phyloP scores from a whole-genome alignment of 2,329 filamentous ascomycete species.

The Falciphora oryzae region DNA sequence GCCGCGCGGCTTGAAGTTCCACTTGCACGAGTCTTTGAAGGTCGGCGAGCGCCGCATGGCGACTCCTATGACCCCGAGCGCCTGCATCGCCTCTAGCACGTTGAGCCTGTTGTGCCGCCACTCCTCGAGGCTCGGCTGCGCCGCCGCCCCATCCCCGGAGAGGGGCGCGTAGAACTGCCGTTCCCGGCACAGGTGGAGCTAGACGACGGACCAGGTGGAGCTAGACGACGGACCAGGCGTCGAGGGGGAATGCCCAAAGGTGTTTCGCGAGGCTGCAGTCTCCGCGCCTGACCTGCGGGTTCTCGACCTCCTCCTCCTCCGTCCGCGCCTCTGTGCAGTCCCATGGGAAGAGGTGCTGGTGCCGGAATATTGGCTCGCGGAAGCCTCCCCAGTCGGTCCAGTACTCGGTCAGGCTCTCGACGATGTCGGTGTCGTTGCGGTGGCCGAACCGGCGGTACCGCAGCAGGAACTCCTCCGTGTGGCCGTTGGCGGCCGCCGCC shows the following conservation, averaged over 20 bases:
- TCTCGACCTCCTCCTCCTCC: neutral
- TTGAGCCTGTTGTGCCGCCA: neutral
- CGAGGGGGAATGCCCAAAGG: conserved; percentile 38
- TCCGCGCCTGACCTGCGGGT: conserved; percentile 31
- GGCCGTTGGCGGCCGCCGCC: conserved; percentile 20
- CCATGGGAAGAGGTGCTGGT: conserved; percentile 39
- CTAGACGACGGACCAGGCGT: conserved; percentile 38
- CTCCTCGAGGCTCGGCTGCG: conserved; percentile 12
- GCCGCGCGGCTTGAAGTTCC: neutral
- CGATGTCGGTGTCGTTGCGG: conserved; percentile 35
- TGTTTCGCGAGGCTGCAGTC: conserved; percentile 38
- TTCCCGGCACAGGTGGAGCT: conserved; percentile 32
- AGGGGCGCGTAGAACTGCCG: conserved; percentile 27
- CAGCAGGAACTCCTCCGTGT: conserved; percentile 37
- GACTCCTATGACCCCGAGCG: neutral
- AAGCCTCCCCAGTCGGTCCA: conserved; percentile 41
- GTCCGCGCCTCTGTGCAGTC: conserved; percentile 39
- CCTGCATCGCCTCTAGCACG: neutral
- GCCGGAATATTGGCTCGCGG: conserved; percentile 29
- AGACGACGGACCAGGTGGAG: conserved; percentile 35
- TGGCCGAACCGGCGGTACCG: conserved; percentile 31
- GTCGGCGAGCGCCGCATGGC: neutral
- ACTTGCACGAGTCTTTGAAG: neutral
- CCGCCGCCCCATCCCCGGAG: neutral
- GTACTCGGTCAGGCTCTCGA: conserved; percentile 38